Base-by-base conservation (phyloP, 192 early-diverging fungal species). In the Pilaira anomala region DNA sequence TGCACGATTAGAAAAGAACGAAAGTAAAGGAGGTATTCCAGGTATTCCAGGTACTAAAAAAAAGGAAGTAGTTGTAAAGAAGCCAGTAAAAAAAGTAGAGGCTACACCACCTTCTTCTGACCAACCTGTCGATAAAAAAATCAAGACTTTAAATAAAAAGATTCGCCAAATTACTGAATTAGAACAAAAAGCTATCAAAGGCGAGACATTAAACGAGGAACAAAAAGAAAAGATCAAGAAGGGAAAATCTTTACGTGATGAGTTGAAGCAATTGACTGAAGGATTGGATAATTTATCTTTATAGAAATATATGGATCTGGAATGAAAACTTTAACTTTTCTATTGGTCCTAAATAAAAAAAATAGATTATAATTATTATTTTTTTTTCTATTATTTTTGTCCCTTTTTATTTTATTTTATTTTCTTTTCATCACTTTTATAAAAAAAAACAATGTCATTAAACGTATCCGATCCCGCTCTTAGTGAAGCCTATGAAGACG, bases 101-200 rank as follows among this genome's bases (percentile, higher is more conserved):
- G 65, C 49, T 30, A 48, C 22, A 18, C 21, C 33, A 3, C 2
- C 5, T 7, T 25, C 49, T 19, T 40, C 25, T 26, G 26, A 55
- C 45, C 21, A 19, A 42, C 68, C 58, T 22, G 7, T 50, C 14
- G 72, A 73, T 18, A 87, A 90, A 70, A 78, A 76, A 33, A 63
- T 85, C 24, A 85, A 84, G 48, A 79, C 75, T 9, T 60, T 91
- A 29, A 75, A 84, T 52, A 91, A 91, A 67, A 91, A 91, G 68
- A 58, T 89, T 36, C 63, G 82, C 45, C 88, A 91, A 69, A 79
- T 83, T 41, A 73, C 82, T 21, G 78, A 89, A 49, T 45, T 91
- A 21, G 76, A 85, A 67, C 75, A 78, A 42, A 83, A 83, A 39
- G 50, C 69, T 33, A 58, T 63, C 14, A 72, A 69, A 19, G 85